Percentiles rank a stretch among this genome's conserved stretches.
Conservation (phyloP, 2,329 filamentous ascomycete genomes). For the Ophiostoma himal-ulmi region DNA sequence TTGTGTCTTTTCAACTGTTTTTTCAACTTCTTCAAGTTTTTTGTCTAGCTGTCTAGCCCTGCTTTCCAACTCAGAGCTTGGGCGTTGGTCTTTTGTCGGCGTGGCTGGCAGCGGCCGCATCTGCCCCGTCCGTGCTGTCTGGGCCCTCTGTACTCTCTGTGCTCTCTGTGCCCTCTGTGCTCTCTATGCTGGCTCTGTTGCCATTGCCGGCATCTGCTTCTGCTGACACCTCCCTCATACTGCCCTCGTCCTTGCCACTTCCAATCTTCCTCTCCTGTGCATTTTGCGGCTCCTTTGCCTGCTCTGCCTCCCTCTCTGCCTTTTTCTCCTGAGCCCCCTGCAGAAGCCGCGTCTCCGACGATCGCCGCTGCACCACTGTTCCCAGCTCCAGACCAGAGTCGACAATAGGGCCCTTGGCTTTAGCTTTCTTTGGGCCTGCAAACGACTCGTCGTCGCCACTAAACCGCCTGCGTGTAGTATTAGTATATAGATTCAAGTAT, state of each 20-base stretch:
- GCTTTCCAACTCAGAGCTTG: not conserved
- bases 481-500: not conserved
- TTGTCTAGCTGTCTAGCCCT: not conserved
- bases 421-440: slow-evolving; percentile 10
- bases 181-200: not conserved
- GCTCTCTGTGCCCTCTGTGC: not conserved
- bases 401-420: slow-evolving; percentile 17
- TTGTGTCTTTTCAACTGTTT: not conserved
- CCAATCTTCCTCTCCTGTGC: not conserved
- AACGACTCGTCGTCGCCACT: slow-evolving; percentile 29
- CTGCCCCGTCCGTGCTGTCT: not conserved
- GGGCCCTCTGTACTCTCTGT: no score
- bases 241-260: not conserved
- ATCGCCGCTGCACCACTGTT: slow-evolving; percentile 24
- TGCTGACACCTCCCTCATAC: not conserved
- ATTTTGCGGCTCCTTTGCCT: not conserved
- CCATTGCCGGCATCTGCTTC: not conserved
- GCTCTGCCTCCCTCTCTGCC: not conserved
- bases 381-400: slow-evolving; percentile 27
- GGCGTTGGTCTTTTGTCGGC: slow-evolving; percentile 3
- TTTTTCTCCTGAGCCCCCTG: not conserved
- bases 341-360: not conserved
- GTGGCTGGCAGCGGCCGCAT: not conserved
- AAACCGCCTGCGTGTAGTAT: slow-evolving; percentile 24
- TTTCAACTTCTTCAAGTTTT: not conserved